Evolutionary conservation across 164 flowering plant species (phyloP), one percentile per base, ranked within the genome.

Genomic region (Euptelea pleiosperma): DNA sequence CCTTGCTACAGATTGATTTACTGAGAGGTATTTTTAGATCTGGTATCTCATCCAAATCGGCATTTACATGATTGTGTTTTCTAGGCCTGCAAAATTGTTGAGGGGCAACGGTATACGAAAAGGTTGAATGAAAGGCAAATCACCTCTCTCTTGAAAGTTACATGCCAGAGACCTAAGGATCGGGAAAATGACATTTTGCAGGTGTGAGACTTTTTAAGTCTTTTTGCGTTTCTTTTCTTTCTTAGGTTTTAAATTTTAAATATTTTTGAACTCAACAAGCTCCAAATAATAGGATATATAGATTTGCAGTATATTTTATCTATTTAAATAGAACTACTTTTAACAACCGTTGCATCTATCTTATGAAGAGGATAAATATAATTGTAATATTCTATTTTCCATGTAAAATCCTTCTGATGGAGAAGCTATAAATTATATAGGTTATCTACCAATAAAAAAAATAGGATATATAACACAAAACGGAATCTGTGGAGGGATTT

Each of bases 71-170:
- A 29, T 60, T 46, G 42, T 65, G 6, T 64, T 65, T 60, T 9
- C 55, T 59, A 86, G 94, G 86, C 86, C 26, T 86, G 94, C 75
- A 87, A 87, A 75, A 87, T 87, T 64, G 94, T 87, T 41, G 83
- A 71, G 70, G 94, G 94, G 45, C 94, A 87, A 57, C 67, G 94
- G 2, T 84, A 84, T 65, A 75, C 94, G n/a, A 84, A 87, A 60
- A 79, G 90, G 61, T 69, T 87, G 70, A 87, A 84, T 71, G 94
- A 87, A 63, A 87, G 54, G 71, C 94, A 87, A 67, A 87, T 87
- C 30, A 87, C 94, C 8, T 73, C 83, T 53, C 84, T 87, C 18
- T 49, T 87, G 50, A 87, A 79, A 73, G 90, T 87, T 68, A 87
- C 94, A 26, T 87, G 90, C 58, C 88, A 87, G 69, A 79, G 94